Conservation (phyloP, 192 early-diverging fungal species). For the Coemansia sp. region DNA sequence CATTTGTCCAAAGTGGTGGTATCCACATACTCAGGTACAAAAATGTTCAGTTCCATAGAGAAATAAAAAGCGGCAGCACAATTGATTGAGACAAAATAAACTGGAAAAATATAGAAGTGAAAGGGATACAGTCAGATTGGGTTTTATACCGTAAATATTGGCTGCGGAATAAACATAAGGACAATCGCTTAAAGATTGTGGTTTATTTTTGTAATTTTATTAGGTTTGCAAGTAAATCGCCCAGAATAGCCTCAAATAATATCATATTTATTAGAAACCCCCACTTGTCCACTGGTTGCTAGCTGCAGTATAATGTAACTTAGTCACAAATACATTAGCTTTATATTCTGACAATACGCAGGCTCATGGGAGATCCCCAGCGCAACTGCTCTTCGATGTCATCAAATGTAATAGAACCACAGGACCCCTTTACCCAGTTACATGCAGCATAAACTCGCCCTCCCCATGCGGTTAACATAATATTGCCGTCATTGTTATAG, state of each 20-base stretch:
- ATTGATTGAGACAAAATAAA: neutral
- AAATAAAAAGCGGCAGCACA: neutral
- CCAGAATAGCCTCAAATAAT: no score
- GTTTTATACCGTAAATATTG: neutral
- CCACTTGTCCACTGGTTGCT: no score
- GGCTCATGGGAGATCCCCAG: slow-evolving; percentile 4
- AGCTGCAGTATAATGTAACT: no score
- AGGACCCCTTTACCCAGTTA: slow-evolving; percentile 4
- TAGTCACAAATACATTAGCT: no score
- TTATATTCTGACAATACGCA: slow-evolving; percentile 3
- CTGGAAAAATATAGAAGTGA: neutral
- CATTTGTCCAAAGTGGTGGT: neutral
- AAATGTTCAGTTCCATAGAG: neutral
- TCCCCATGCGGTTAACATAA: neutral
- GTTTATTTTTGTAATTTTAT: no score
- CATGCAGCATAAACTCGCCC: neutral
- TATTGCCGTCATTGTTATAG: slow-evolving; percentile 1
- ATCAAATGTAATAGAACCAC: neutral
- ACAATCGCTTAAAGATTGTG: no score
- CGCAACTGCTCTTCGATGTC: neutral
- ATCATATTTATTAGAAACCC: no score
- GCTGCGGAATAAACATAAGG: slow-evolving; percentile 1
- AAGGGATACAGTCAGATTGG: neutral
- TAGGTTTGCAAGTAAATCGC: no score
- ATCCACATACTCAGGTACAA: slow-evolving; percentile 14